Evolutionary conservation across 108 stramenopile genomes (phyloP), one percentile per base, ranked within the genome.

Genomic region (Skeletonema marinoi): DNA sequence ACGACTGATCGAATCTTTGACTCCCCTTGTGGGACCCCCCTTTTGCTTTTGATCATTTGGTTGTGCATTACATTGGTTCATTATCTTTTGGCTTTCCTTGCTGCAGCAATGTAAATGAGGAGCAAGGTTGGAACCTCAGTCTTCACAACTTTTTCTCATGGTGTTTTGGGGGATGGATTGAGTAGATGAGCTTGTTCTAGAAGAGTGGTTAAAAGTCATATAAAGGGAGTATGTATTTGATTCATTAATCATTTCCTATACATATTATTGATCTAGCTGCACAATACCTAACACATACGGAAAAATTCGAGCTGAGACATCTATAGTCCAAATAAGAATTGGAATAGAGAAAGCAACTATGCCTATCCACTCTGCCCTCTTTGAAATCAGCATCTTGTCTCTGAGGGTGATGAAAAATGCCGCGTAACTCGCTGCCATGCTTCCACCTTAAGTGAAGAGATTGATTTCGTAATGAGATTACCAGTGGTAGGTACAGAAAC

Each of bases 1-100:
- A 84, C 86, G 76, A 60, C 50, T 75, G 71, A 82, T 59, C 90
- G 90, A 92, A 92, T 92, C 79, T 92, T 92, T 92, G 90, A 70
- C 90, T 84, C 90, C 87, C 90, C 72, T 89, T 87, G 87, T 67
- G 90, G 87, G 90, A 83, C 70, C 62, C 59, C 60, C 29, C 32
- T 80, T 79, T 78, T 75, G 59, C n/a, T 39, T 9, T 39, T 39
- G 38, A 1, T 39, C 8, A 39, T 39, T 39, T 7, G 38, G 38
- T 8, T 39, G 38, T 25, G 25, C 25, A 25, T 25, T 25, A 25
- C 38, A 9, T 39, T 39, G 38, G 9, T 7, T 6, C 38, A 7
- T 39, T 39, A 0, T 39, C 38, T 10, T 1, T 39, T 39, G 25
- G 25, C 25, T 25, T 39, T 8, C 6, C 9, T 39, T 9, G 6